These are phyloP conservation scores for Pseudoturritis turrita DNA, from an alignment of 345 rosid species.

Conservation along the genomic window DNA sequence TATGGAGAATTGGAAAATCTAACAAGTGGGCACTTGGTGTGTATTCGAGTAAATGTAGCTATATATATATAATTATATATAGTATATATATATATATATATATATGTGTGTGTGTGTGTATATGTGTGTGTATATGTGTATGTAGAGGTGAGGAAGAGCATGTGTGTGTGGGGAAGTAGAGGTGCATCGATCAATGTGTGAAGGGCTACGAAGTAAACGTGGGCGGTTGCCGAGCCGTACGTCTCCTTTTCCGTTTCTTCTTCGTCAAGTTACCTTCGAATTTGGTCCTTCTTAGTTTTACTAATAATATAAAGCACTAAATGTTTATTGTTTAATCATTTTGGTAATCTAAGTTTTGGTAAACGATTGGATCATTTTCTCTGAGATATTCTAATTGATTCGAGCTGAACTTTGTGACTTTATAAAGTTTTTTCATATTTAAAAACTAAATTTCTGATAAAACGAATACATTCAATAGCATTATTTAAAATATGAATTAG, in stretches of 20 bases:
- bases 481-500: background rate
- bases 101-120: conserved; percentile 38
- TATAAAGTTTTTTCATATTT: background rate
- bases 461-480: background rate
- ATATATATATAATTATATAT: conserved; percentile 3
- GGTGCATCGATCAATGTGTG: conserved; percentile 22
- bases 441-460: background rate
- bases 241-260: conserved; percentile 29
- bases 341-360: background rate
- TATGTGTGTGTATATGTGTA: conserved; percentile 2
- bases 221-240: conserved; percentile 66
- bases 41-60: conserved; percentile 7
- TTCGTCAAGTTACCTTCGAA: conserved; percentile 27
- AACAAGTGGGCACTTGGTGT: conserved; percentile 13
- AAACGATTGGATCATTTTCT: background rate
- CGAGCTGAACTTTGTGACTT: background rate
- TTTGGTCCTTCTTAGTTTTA: background rate
- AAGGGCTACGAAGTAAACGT: conserved; percentile 40
- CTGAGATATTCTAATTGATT: background rate
- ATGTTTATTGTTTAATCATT: background rate
- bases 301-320: background rate
- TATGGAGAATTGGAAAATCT: background rate
- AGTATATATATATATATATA: background rate
- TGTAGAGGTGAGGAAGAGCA: conserved; percentile 28
- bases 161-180: conserved; percentile 39